Evolutionary conservation across 148 eudicot species (phyloP).

Genomic region (Rhododendron vialii): DNA sequence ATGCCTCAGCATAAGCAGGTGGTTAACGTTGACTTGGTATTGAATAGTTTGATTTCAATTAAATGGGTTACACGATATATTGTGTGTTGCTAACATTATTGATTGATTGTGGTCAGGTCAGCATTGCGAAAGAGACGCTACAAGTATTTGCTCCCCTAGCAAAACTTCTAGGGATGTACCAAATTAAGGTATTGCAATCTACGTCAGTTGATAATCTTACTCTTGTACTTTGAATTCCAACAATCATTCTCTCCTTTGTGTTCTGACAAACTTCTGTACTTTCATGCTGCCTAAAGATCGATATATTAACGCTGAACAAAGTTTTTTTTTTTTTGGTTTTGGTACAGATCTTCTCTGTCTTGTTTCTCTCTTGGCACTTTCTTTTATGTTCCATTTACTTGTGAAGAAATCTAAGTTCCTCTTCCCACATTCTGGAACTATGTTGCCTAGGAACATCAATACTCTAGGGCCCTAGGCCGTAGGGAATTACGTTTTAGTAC

Average conservation of each 20-base stretch:
- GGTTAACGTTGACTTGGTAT: not conserved
- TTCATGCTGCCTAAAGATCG: not conserved
- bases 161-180: conserved; percentile 92
- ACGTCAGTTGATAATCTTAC: not conserved
- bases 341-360: not conserved
- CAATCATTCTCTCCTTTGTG: not conserved
- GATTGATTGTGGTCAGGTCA: conserved; percentile 51
- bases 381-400: not conserved
- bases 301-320: not conserved
- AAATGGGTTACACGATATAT: not conserved
- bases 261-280: not conserved
- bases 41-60: not conserved
- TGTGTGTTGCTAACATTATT: conserved; percentile 12
- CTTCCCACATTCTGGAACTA: not conserved
- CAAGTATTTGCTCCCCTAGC: conserved; percentile 99
- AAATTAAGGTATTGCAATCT: conserved; percentile 65
- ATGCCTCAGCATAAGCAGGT: conserved; percentile 99
- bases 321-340: not conserved
- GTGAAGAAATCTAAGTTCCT: not conserved
- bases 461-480: not conserved
- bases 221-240: conserved; percentile 4
- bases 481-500: not conserved
- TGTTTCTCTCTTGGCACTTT: not conserved
- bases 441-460: not conserved
- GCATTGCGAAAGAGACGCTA: conserved; percentile 90